These are phyloP conservation scores for Castanopsis chinensis DNA, from an alignment of 306 rosid species.

Conservation along the genomic window DNA sequence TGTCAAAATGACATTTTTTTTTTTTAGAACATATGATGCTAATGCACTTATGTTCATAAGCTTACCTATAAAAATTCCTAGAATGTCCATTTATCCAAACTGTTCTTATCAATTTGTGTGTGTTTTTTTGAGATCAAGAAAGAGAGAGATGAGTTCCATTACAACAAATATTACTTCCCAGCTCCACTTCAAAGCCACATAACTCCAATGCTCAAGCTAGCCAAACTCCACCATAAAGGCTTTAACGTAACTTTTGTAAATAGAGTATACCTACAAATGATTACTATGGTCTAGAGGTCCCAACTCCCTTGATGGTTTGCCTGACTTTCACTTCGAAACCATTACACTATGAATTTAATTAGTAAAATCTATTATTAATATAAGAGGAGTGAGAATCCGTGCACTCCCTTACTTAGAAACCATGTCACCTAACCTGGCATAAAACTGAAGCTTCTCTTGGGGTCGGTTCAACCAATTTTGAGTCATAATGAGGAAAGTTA, in stretches of 20 bases:
- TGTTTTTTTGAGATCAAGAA: neutral
- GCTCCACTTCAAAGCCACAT: constrained; percentile 18
- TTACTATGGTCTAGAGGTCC: neutral
- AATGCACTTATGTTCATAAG: neutral
- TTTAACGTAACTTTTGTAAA: constrained; percentile 14
- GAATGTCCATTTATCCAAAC: neutral
- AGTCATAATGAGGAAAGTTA: no score
- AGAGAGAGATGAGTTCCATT: neutral
- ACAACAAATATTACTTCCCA: neutral
- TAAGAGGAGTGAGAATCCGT: neutral
- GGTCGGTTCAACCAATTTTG: no score
- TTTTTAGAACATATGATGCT: no score
- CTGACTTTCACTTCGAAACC: no score
- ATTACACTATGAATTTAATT: no score
- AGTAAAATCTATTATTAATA: no score
- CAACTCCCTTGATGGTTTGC: no score
- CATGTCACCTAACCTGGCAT: neutral
- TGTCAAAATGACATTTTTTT: no score
- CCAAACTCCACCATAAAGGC: constrained; percentile 10
- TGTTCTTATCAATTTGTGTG: neutral
- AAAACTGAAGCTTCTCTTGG: no score
- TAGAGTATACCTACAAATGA: neutral
- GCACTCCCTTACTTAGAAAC: neutral
- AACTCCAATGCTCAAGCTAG: constrained; percentile 1
- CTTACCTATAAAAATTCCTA: neutral